These are phyloP conservation scores for Epichloe uncinata DNA, from an alignment of 2,329 filamentous ascomycete species.

Conservation along the genomic window DNA sequence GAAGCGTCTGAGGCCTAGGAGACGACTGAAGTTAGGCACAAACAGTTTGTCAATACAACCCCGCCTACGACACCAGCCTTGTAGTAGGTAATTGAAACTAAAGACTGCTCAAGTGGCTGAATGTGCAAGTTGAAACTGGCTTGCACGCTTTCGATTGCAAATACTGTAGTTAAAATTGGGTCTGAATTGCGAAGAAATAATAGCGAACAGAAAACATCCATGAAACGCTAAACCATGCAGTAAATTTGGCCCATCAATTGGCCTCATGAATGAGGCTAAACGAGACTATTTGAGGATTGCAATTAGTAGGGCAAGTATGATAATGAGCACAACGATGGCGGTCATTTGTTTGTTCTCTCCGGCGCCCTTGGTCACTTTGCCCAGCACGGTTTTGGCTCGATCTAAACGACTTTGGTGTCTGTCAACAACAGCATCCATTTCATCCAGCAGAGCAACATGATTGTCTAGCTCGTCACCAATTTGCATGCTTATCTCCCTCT, in stretches of 20 bases:
- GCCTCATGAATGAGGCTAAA: background rate
- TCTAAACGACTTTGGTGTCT: slow-evolving; percentile 66
- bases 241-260: background rate
- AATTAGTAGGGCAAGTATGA: slow-evolving; percentile 72
- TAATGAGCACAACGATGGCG: slow-evolving; percentile 66
- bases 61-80: background rate
- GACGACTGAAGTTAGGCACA: background rate
- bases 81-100: background rate
- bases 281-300: slow-evolving; percentile 57
- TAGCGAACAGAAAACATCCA: background rate
- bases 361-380: slow-evolving; percentile 58
- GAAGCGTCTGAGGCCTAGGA: background rate
- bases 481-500: slow-evolving; percentile 85
- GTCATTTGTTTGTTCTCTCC: slow-evolving; percentile 81
- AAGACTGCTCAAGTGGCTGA: too few relatives aligned
- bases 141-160: background rate
- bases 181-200: background rate
- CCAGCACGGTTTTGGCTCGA: slow-evolving; percentile 58
- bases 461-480: slow-evolving; percentile 92
- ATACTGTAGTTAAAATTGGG: background rate
- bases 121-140: too few relatives aligned
- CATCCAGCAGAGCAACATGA: slow-evolving; percentile 79
- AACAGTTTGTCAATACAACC: background rate
- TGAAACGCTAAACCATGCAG: background rate
- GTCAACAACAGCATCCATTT: slow-evolving; percentile 72